A percentile compares a stretch with the other conserved stretches of the same genome.
These are phyloP conservation scores for Fusarium sp. DNA, from an alignment of 2,329 filamentous ascomycete genomes.

Conservation along the genomic window DNA sequence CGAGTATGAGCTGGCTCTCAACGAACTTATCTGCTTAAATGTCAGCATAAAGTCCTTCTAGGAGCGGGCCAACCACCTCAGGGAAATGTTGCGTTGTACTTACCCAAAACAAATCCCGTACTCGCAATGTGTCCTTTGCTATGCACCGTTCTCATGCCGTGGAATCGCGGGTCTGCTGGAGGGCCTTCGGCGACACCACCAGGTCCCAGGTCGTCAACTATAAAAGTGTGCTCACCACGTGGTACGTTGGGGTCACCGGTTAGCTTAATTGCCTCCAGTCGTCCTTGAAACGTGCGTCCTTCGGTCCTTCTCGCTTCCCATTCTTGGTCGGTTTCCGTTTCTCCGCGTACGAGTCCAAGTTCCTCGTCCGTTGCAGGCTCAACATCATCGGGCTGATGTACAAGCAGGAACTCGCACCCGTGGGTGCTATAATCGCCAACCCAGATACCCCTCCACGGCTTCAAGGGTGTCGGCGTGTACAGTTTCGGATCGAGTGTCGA, in stretches of 20 bases:
- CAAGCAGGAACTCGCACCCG: constrained; percentile 86
- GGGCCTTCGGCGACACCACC: constrained; percentile 69
- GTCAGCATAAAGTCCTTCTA: not conserved
- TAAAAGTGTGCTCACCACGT: constrained; percentile 84
- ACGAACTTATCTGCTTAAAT: constrained; percentile 73
- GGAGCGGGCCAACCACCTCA: no score
- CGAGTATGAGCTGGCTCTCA: constrained; percentile 78
- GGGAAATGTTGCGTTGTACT: constrained; percentile 17
- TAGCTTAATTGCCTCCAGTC: constrained; percentile 86
- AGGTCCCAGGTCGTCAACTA: constrained; percentile 79
- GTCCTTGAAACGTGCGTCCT: constrained; percentile 68
- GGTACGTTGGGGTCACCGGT: constrained; percentile 93
- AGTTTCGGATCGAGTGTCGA: constrained; percentile 76
- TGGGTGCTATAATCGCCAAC: constrained; percentile 90
- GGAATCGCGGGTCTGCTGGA: constrained; percentile 74
- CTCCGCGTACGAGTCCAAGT: constrained; percentile 53
- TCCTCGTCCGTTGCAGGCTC: constrained; percentile 53
- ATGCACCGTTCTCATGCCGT: constrained; percentile 77
- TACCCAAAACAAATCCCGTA: constrained; percentile 77
- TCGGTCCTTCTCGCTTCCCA: constrained; percentile 59
- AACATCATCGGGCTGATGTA: constrained; percentile 74
- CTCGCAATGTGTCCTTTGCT: constrained; percentile 82
- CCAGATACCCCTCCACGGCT: constrained; percentile 92
- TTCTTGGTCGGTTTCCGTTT: constrained; percentile 58
- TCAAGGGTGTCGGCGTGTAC: constrained; percentile 83